phyloP scores from a whole-genome alignment of 2,329 filamentous ascomycete genomes.

The Xylariaceae sp. region DNA sequence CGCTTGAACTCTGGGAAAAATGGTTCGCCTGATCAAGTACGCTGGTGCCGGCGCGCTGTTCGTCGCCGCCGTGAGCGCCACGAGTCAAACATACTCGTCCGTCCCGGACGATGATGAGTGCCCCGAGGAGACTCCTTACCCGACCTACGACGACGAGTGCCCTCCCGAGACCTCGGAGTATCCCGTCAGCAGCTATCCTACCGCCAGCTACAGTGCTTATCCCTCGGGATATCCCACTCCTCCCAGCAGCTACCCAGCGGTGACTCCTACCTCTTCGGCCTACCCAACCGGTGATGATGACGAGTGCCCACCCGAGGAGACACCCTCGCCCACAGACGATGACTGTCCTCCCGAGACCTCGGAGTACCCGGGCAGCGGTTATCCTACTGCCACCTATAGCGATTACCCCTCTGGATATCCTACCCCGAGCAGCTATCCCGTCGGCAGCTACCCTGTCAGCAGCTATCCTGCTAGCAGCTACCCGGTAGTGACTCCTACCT shows the following conservation, averaged over 20 bases:
- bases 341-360: slow-evolving; percentile 6
- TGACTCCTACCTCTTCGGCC: slow-evolving; percentile 1
- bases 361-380: slow-evolving; percentile 2
- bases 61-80: slow-evolving; percentile 38
- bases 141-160: not conserved
- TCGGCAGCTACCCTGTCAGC: slow-evolving; percentile 5
- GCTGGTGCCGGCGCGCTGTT: slow-evolving; percentile 41
- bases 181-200: slow-evolving; percentile 8
- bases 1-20: slow-evolving; percentile 38
- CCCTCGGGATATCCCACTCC: slow-evolving; percentile 13
- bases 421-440: slow-evolving; percentile 1
- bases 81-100: slow-evolving; percentile 22
- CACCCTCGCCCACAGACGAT: too few relatives aligned
- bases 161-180: not conserved
- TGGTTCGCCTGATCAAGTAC: slow-evolving; percentile 44
- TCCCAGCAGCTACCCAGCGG: slow-evolving; percentile 19
- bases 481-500: slow-evolving; percentile 15
- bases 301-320: slow-evolving; percentile 19
- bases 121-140: not conserved
- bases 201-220: slow-evolving; percentile 12
- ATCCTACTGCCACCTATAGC: not conserved
- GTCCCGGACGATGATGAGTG: slow-evolving; percentile 20
- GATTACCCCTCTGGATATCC: not conserved
- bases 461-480: slow-evolving; percentile 11
- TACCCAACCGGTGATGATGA: slow-evolving; percentile 15